Percentiles rank a stretch among this genome's conserved stretches.
Evolutionary conservation across 345 rosid species (phyloP).

Genomic region (Cardamine occulta): DNA sequence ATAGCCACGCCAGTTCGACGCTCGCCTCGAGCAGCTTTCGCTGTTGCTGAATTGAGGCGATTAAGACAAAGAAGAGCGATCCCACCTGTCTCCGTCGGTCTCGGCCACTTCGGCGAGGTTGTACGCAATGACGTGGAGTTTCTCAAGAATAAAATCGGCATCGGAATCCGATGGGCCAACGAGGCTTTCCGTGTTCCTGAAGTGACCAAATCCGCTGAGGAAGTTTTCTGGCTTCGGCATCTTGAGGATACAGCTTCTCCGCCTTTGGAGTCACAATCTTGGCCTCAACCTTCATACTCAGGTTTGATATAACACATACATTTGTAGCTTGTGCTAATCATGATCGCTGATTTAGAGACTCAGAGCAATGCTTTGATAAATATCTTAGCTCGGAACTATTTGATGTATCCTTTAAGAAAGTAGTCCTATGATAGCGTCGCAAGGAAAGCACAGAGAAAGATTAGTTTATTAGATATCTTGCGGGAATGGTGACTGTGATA

Average conservation of each 20-base stretch:
- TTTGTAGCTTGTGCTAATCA: background rate
- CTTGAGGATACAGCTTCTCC: conserved; percentile 66
- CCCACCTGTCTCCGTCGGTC: conserved; percentile 48
- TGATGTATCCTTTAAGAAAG: background rate
- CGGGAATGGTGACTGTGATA: background rate
- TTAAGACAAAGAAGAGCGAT: conserved; percentile 38
- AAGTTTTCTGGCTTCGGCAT: conserved; percentile 74
- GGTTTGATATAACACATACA: conserved; percentile 44
- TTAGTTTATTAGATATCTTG: conserved; percentile 17
- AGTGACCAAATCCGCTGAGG: conserved; percentile 62
- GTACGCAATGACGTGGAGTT: conserved; percentile 68
- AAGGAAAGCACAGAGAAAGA: background rate
- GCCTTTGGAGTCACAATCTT: conserved; percentile 45
- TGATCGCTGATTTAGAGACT: background rate
- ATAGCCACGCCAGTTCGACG: conserved; percentile 29
- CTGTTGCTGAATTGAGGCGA: conserved; percentile 46
- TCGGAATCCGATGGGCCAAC: conserved; percentile 78
- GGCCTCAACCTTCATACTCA: conserved; percentile 83
- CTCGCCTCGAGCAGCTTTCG: conserved; percentile 21
- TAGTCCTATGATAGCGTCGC: background rate
- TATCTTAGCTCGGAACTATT: background rate
- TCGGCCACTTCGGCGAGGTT: conserved; percentile 63
- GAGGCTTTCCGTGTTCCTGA: conserved; percentile 63
- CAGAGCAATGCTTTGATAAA: background rate
- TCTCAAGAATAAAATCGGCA: conserved; percentile 55